Evolutionary conservation across 208 protist species (phyloP).

Genomic region (Phytomonas sp.): DNA sequence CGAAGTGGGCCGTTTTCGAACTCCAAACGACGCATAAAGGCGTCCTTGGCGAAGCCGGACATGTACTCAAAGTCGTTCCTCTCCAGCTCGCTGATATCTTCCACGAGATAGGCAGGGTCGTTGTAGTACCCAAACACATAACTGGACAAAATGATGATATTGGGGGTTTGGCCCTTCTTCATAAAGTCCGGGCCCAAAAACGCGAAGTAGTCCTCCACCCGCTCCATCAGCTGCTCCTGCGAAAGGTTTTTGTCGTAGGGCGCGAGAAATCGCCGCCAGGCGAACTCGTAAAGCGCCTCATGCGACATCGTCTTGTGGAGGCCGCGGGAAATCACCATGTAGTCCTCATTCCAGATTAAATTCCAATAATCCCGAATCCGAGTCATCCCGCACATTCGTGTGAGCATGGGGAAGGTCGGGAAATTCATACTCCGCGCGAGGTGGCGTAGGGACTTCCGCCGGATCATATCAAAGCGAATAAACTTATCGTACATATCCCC

Average conservation of each 20-base stretch:
- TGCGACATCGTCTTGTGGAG: slow-evolving; percentile 82
- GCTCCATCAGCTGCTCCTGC: slow-evolving; percentile 69
- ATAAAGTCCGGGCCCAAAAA: slow-evolving; percentile 84
- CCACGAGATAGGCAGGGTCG: slow-evolving; percentile 84
- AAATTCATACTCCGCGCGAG: slow-evolving; percentile 85
- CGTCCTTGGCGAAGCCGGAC: slow-evolving; percentile 78
- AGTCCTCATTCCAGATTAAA: slow-evolving; percentile 83
- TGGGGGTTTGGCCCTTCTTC: slow-evolving; percentile 81
- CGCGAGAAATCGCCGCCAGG: slow-evolving; percentile 84
- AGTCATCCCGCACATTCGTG: slow-evolving; percentile 66
- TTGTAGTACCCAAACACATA: slow-evolving; percentile 91
- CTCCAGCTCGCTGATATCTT: slow-evolving; percentile 81
- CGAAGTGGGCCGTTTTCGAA: slow-evolving; percentile 90
- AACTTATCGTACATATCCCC: slow-evolving; percentile 88
- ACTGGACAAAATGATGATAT: slow-evolving; percentile 81
- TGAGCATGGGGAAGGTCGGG: slow-evolving; percentile 83
- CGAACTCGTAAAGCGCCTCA: slow-evolving; percentile 86
- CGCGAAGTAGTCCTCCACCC: slow-evolving; percentile 78
- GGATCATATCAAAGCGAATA: slow-evolving; percentile 72
- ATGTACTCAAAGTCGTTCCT: slow-evolving; percentile 89
- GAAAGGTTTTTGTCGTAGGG: slow-evolving; percentile 87
- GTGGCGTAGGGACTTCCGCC: slow-evolving; percentile 80
- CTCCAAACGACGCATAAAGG: slow-evolving; percentile 88
- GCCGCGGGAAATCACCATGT: slow-evolving; percentile 84
- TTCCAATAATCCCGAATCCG: slow-evolving; percentile 90